A percentile compares a stretch with the other conserved stretches of the same genome.
These are phyloP conservation scores for Pyracantha coccinea DNA, from an alignment of 331 rosid genomes.

Conservation along the genomic window DNA sequence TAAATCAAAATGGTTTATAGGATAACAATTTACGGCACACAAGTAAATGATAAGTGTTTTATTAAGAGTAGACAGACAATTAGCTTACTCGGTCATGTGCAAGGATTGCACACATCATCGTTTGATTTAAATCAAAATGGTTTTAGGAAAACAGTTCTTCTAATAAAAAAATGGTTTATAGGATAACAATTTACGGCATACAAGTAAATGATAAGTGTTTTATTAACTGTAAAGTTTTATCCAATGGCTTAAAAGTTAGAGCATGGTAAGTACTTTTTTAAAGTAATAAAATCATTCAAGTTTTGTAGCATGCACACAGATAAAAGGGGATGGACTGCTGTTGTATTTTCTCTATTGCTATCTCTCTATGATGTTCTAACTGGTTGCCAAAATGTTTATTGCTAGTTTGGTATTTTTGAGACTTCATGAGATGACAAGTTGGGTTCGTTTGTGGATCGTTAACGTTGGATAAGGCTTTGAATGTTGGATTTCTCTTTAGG, in stretches of 20 bases:
- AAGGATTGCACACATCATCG: background rate
- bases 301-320: background rate
- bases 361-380: background rate
- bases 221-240: background rate
- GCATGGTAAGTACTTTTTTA: background rate
- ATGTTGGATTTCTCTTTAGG: background rate
- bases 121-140: background rate
- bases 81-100: background rate
- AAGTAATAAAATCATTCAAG: background rate
- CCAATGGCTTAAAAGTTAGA: background rate
- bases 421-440: background rate
- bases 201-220: background rate
- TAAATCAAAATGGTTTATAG: background rate
- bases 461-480: background rate
- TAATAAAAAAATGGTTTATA: background rate
- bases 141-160: too few relatives aligned
- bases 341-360: background rate
- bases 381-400: background rate
- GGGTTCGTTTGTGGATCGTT: background rate
- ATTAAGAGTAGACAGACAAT: too few relatives aligned
- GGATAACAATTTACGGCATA: background rate
- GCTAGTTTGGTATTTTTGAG: background rate
- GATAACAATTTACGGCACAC: background rate
- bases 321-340: background rate
- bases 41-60: background rate